These are phyloP conservation scores for Cercospora beticola DNA, from an alignment of 2,329 filamentous ascomycete genomes.

Conservation along the genomic window DNA sequence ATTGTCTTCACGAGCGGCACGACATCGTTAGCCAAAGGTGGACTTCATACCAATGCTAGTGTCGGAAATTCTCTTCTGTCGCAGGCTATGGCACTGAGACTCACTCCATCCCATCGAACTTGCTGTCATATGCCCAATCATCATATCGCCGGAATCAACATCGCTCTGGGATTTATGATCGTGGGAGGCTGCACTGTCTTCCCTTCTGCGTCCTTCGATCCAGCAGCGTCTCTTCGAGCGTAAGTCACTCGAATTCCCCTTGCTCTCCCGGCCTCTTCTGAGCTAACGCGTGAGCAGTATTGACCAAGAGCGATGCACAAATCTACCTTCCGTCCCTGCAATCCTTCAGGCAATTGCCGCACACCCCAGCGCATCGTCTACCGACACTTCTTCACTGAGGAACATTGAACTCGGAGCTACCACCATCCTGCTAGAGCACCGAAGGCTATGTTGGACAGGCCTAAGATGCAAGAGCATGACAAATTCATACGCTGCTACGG, in stretches of 20 bases:
- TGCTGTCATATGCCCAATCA: constrained; percentile 7
- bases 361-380: background rate
- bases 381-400: background rate
- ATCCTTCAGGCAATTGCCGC: constrained; percentile 8
- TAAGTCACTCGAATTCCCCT: background rate
- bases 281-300: background rate
- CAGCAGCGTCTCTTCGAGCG: constrained; percentile 6
- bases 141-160: constrained; percentile 5
- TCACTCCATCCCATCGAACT: background rate
- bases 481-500: background rate
- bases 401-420: constrained; percentile 2
- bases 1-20: constrained; percentile 18
- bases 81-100: background rate
- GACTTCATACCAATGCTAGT: constrained; percentile 10
- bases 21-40: constrained; percentile 18
- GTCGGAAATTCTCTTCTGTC: background rate
- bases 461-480: constrained; percentile 11
- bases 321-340: constrained; percentile 2
- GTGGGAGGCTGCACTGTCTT: background rate
- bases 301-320: background rate
- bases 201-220: constrained; percentile 1
- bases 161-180: constrained; percentile 1
- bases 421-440: constrained; percentile 2
- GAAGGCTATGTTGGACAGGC: constrained; percentile 4
- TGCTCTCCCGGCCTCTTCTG: background rate